Evolutionary conservation across 1,284 basidiomycete genomes (phyloP), one percentile per base, ranked within the genome.

Genomic region (Rhodotorula sp.): DNA sequence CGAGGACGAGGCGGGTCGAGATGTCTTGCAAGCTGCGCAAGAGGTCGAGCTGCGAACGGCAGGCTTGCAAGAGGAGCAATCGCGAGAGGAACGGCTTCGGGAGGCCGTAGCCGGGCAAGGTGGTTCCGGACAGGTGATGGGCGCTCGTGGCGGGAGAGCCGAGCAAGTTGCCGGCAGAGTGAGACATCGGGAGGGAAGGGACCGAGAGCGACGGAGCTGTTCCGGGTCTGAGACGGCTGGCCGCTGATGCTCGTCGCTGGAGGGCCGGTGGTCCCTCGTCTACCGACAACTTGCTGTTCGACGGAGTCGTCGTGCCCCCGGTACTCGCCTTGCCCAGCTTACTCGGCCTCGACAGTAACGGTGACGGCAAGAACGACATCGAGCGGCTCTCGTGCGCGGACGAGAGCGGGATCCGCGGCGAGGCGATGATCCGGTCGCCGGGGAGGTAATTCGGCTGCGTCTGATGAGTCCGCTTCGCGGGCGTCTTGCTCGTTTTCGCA

Each of bases 21-120:
- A 99, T 97, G 80, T 91, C 92, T 82, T 98, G 95, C 65, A 99
- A 85, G 12, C 88, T 86, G 52, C 94, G 87, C 49, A 98, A 83
- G 80, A 99, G 96, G 82, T 92, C 88, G 68, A 93, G 92, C 88
- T 95, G 93, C 59, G 91, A 93, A 54, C 92, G 89, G 83, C 91
- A 96, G 81, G 94, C 97, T 81, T 97, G 91, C 63, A 89, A 88
- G 69, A 91, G 86, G 16, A 97, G 84, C n/a, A 97, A 85, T 72
- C 90, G 76, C 39, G 71, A 66, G 46, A 78, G 72, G 61, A 75
- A 75, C 86, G 34, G 85, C 83, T 81, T 93, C 90, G 29, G 89
- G 85, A 62, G 71, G 78, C 90, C 89, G 79, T 93, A 94, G 70
- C 85, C 86, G 84, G 87, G 58, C 90, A 73, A 47, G 14, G 68